These are phyloP conservation scores for Linum trigynum DNA, from an alignment of 345 rosid species.

Conservation along the genomic window DNA sequence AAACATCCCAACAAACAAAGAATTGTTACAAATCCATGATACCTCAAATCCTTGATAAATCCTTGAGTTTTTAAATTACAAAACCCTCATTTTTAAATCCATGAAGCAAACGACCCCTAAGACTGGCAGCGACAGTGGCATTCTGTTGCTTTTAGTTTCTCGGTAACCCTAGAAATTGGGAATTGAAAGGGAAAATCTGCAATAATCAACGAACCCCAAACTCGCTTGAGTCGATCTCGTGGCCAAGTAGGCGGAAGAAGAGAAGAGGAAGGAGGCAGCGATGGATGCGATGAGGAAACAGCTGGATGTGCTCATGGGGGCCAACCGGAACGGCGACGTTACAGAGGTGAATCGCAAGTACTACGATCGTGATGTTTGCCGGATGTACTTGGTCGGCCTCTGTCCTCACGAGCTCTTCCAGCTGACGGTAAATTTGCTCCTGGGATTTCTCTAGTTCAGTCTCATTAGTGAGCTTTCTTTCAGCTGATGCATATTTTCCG, in stretches of 20 bases:
- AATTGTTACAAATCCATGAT: too few relatives aligned
- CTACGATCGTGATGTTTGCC: conserved; percentile 98
- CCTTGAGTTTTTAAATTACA: too few relatives aligned
- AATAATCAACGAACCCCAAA: neutral
- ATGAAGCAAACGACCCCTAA: too few relatives aligned
- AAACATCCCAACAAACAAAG: too few relatives aligned
- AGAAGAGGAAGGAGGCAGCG: conserved; percentile 15
- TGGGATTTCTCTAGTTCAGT: neutral
- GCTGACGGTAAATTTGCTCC: conserved; percentile 44
- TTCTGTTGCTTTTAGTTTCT: too few relatives aligned
- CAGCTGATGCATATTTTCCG: neutral
- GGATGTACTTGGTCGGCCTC: conserved; percentile 87
- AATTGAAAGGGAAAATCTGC: neutral
- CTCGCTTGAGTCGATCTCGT: neutral
- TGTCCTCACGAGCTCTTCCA: conserved; percentile 99
- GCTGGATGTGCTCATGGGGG: conserved; percentile 98
- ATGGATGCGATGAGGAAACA: conserved; percentile 99
- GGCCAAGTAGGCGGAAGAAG: neutral
- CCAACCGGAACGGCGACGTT: conserved; percentile 95
- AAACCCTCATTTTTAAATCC: too few relatives aligned
- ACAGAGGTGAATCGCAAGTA: conserved; percentile 93
- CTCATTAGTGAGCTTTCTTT: neutral
- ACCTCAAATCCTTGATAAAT: too few relatives aligned
- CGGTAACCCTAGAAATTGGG: too few relatives aligned
- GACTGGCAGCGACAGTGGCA: too few relatives aligned